Percentiles rank a stretch among this genome's conserved stretches.
Evolutionary conservation across 2,329 filamentous ascomycete species (phyloP).

Genomic region (Calonectria hawksworthii): DNA sequence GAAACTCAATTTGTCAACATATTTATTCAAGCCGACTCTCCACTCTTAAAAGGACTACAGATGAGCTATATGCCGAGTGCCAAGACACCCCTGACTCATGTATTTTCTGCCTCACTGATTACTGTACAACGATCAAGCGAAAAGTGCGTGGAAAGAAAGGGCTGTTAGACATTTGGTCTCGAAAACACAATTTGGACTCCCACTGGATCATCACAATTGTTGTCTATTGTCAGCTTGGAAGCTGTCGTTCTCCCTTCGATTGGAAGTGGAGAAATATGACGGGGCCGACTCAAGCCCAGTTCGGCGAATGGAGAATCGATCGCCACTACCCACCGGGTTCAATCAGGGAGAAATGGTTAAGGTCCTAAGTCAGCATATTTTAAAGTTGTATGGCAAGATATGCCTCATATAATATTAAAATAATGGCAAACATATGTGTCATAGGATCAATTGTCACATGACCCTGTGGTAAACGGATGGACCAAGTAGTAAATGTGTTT

Average conservation of each 20-base stretch:
- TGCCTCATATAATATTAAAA: not conserved
- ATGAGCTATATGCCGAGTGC: too few species aligned
- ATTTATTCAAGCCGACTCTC: too few species aligned
- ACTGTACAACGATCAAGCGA: constrained; percentile 8
- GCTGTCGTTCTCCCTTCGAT: not conserved
- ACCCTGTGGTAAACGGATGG: not conserved
- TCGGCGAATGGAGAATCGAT: constrained; percentile 3
- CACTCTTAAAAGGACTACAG: too few species aligned
- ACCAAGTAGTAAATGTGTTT: not conserved
- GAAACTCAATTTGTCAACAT: too few species aligned
- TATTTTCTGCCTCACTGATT: too few species aligned
- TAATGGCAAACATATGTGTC: not conserved
- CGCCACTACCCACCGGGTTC: constrained; percentile 1
- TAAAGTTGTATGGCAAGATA: not conserved
- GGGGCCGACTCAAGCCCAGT: not conserved
- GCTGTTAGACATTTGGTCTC: not conserved
- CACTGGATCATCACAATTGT: not conserved
- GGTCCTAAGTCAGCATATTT: not conserved
- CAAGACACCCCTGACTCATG: too few species aligned
- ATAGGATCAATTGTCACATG: not conserved
- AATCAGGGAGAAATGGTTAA: not conserved
- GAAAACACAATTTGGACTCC: not conserved
- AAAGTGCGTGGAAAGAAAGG: not conserved
- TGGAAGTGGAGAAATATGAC: not conserved
- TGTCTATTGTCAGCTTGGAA: not conserved